A percentile compares a stretch with the other conserved stretches of the same genome.
Conservation (phyloP, 2,329 filamentous ascomycete species). For the Triangularia setosa region DNA sequence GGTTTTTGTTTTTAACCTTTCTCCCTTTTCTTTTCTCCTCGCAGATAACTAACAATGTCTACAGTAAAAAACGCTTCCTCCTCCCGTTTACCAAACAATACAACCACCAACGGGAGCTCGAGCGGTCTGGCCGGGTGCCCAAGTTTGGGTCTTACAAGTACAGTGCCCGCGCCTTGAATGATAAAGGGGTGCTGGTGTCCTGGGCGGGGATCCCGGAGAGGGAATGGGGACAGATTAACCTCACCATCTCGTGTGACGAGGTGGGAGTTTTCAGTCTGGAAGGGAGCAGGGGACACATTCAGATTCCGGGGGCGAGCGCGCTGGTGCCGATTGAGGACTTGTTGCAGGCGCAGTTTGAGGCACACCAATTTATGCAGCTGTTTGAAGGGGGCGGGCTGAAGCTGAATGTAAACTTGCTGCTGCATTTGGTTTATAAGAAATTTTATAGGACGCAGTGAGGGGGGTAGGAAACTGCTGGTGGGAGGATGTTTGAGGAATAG, state of each 20-base stretch:
- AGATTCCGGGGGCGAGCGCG: constrained; percentile 89
- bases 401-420: constrained; percentile 92
- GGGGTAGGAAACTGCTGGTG: too few relatives aligned
- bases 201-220: constrained; percentile 80
- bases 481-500: too few relatives aligned
- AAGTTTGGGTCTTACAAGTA: constrained; percentile 99
- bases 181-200: constrained; percentile 91
- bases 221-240: constrained; percentile 87
- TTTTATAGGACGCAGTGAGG: constrained; percentile 74
- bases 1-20: too few relatives aligned
- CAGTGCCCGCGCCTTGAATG: constrained; percentile 78
- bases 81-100: constrained; percentile 98
- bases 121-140: constrained; percentile 85
- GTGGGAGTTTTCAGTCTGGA: constrained; percentile 93
- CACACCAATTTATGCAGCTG: constrained; percentile 90
- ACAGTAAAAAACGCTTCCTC: constrained; percentile 82
- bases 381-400: constrained; percentile 77
- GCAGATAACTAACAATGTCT: constrained; percentile 23
- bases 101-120: constrained; percentile 94
- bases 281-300: constrained; percentile 85
- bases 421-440: constrained; percentile 98
- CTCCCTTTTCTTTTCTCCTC: neutral
- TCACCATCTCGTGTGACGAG: constrained; percentile 91
- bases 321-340: constrained; percentile 88
- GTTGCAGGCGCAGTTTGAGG: constrained; percentile 94